Evolutionary conservation across 2,329 filamentous ascomycete species (phyloP).

Genomic region (Exophiala sp.): DNA sequence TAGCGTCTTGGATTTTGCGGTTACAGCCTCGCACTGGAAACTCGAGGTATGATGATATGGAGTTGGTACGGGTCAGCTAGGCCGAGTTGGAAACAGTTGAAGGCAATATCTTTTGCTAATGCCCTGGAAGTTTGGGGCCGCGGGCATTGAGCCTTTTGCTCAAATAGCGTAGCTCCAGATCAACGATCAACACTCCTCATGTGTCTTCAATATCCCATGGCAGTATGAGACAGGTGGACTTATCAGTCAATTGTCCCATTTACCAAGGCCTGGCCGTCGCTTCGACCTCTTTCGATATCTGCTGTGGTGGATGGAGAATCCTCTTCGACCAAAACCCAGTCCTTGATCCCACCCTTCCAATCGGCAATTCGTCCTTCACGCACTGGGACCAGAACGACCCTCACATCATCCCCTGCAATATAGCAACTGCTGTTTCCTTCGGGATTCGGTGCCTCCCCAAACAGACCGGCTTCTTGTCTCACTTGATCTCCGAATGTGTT

Average conservation of each 20-base stretch:
- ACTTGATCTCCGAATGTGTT: slow-evolving; percentile 68
- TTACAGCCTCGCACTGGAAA: slow-evolving; percentile 6
- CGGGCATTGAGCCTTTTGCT: background rate
- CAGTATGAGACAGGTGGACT: background rate
- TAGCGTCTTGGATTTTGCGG: slow-evolving; percentile 11
- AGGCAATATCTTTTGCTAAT: background rate
- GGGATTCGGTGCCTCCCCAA: slow-evolving; percentile 36
- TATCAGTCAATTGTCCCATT: slow-evolving; percentile 23
- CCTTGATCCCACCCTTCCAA: slow-evolving; percentile 88
- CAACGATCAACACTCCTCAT: background rate
- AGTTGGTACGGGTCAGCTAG: slow-evolving; percentile 11
- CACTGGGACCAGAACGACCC: slow-evolving; percentile 80
- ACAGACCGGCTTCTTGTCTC: slow-evolving; percentile 43
- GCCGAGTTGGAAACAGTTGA: slow-evolving; percentile 3
- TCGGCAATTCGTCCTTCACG: slow-evolving; percentile 82
- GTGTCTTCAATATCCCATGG: background rate
- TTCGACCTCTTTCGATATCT: slow-evolving; percentile 16
- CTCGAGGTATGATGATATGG: slow-evolving; percentile 10
- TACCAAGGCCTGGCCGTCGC: slow-evolving; percentile 15
- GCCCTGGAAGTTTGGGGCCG: too few species aligned
- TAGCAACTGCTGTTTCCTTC: slow-evolving; percentile 50
- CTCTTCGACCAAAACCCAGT: slow-evolving; percentile 53
- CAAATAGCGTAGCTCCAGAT: background rate
- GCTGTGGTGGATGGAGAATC: slow-evolving; percentile 21
- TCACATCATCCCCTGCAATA: slow-evolving; percentile 73